Percentiles rank a stretch among this genome's conserved stretches.
Evolutionary conservation across 2,329 filamentous ascomycete genomes (phyloP).

Genomic region (Sporothrix humicola): DNA sequence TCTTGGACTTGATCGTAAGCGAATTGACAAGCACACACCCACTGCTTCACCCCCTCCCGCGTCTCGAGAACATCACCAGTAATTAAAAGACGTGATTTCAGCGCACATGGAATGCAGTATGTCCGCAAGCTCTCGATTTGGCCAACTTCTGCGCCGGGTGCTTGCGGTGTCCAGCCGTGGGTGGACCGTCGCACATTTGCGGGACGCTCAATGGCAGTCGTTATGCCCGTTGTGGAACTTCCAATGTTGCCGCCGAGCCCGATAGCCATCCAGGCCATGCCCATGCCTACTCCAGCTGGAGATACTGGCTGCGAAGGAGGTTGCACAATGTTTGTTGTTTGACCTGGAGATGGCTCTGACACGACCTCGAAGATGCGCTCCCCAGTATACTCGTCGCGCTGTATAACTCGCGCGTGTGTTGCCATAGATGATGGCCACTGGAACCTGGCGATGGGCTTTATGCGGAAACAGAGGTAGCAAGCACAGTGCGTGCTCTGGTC

Average conservation of each 20-base stretch:
- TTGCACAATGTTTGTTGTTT: constrained; percentile 7
- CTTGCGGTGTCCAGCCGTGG: constrained; percentile 28
- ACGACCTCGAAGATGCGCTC: constrained; percentile 32
- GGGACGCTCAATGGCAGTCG: neutral
- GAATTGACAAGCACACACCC: constrained; percentile 36
- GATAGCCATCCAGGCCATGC: neutral
- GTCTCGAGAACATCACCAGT: constrained; percentile 34
- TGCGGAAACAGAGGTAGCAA: constrained; percentile 40
- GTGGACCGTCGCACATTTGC: too few species aligned
- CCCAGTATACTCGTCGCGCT: constrained; percentile 36
- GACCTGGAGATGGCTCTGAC: constrained; percentile 11
- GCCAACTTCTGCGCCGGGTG: constrained; percentile 36
- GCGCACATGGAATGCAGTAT: constrained; percentile 38
- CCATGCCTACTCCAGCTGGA: neutral
- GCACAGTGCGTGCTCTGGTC: constrained; percentile 15
- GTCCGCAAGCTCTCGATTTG: constrained; percentile 37
- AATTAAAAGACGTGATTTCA: constrained; percentile 31
- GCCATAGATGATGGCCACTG: constrained; percentile 15
- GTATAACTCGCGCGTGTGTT: constrained; percentile 32
- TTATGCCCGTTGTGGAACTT: neutral
- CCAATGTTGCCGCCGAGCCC: neutral
- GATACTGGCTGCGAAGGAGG: constrained; percentile 30
- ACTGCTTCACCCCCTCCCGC: constrained; percentile 23
- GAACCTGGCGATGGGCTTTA: constrained; percentile 34
- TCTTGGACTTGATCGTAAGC: constrained; percentile 4